Percentiles rank a stretch among this genome's conserved stretches.
These are phyloP conservation scores for Alternaria tenuissima DNA, from an alignment of 2,329 filamentous ascomycete species.

Conservation along the genomic window DNA sequence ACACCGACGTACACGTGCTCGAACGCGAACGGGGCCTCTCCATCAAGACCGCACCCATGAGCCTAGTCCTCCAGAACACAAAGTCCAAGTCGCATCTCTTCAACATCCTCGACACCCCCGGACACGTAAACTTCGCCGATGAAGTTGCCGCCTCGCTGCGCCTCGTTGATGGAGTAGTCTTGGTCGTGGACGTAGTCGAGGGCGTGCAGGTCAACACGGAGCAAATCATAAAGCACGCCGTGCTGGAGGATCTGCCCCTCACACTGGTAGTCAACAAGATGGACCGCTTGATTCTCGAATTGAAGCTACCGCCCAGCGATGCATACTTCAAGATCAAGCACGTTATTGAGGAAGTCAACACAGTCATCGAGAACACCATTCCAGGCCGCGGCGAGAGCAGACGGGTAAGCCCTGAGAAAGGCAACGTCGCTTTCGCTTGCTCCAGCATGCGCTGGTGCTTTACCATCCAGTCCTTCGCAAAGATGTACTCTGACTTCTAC, in stretches of 20 bases:
- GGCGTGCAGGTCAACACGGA: slow-evolving; percentile 99
- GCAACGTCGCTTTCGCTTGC: slow-evolving; percentile 97
- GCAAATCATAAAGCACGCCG: slow-evolving; percentile 94
- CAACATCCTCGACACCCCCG: slow-evolving; percentile 95
- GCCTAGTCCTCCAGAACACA: slow-evolving; percentile 83
- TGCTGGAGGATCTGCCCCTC: slow-evolving; percentile 86
- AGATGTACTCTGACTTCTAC: slow-evolving; percentile 93
- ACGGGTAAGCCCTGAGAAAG: slow-evolving; percentile 92
- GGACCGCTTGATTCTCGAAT: slow-evolving; percentile 91
- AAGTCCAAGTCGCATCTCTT: slow-evolving; percentile 94
- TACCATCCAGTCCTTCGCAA: slow-evolving; percentile 90
- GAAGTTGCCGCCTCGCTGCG: slow-evolving; percentile 90
- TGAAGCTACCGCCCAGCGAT: slow-evolving; percentile 92
- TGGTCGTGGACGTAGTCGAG: slow-evolving; percentile 96
- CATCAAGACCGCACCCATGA: slow-evolving; percentile 94
- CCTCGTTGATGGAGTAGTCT: slow-evolving; percentile 87
- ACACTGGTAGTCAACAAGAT: slow-evolving; percentile 97
- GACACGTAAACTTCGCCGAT: slow-evolving; percentile 98
- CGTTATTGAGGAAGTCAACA: slow-evolving; percentile 98
- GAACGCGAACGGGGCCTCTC: slow-evolving; percentile 91
- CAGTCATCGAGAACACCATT: slow-evolving; percentile 85
- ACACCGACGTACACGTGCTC: slow-evolving; percentile 89
- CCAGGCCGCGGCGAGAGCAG: slow-evolving; percentile 81
- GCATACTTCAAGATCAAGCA: slow-evolving; percentile 99
- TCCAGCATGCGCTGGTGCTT: slow-evolving; percentile 97